Evolutionary conservation across 1,284 basidiomycete species (phyloP).

Genomic region (Cryptococcus sp.): DNA sequence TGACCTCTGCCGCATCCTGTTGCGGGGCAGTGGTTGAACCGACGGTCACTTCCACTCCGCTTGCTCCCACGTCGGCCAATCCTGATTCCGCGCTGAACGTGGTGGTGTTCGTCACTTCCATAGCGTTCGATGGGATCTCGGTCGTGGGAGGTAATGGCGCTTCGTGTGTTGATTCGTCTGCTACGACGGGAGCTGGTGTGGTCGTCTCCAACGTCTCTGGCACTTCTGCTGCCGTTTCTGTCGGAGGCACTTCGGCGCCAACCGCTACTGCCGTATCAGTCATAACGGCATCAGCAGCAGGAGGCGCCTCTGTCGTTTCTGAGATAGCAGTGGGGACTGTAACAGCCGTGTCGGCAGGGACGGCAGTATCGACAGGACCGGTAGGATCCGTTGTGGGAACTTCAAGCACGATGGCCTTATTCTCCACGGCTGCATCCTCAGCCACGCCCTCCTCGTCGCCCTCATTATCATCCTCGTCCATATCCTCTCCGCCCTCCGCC

Average conservation of each 20-base stretch:
- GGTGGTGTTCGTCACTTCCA: conserved; percentile 31
- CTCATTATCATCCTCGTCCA: conserved; percentile 28
- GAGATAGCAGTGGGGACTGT: not conserved
- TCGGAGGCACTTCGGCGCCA: not conserved
- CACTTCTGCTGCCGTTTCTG: not conserved
- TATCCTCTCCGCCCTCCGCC: conserved; percentile 24
- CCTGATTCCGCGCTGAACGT: conserved; percentile 27
- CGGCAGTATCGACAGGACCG: conserved; percentile 6
- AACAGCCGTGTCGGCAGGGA: not conserved
- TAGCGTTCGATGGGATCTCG: conserved; percentile 35
- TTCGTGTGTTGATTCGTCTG: conserved; percentile 11
- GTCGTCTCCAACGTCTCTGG: not conserved
- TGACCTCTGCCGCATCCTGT: conserved; percentile 7
- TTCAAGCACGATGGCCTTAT: conserved; percentile 16
- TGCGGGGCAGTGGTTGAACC: conserved; percentile 5
- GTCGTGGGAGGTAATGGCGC: conserved; percentile 12
- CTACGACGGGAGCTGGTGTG: not conserved
- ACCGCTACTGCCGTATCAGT: not conserved
- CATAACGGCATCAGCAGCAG: not conserved
- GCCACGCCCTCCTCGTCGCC: conserved; percentile 18
- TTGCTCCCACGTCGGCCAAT: conserved; percentile 19
- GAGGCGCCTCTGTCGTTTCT: not conserved
- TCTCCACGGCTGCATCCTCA: conserved; percentile 17
- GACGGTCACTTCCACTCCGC: conserved; percentile 23
- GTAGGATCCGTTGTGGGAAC: conserved; percentile 6